Base-by-base conservation (phyloP, 23 red algal genomes). In the Rhodosorus marinus region DNA sequence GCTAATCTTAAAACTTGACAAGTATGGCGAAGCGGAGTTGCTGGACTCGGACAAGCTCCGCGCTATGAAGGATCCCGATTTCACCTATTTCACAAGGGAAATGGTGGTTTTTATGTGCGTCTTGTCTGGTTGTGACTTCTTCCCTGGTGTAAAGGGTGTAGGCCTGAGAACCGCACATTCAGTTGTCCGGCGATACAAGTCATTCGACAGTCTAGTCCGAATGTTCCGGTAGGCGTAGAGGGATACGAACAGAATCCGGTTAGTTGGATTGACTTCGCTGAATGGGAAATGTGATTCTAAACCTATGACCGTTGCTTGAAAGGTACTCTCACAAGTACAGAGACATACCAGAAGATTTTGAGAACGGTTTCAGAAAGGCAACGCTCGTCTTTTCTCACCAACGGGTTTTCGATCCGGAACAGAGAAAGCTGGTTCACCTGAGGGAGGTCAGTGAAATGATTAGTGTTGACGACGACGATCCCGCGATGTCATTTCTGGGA, bases 111-210 rank as follows among this genome's bases (percentile, higher is more conserved):
- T 40, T 32, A 85, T 85, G 58, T 81, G 79, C 32, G 75, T 98
- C 3, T 62, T 82, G 9, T 51, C 90, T 4, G 90, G 90, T n/a
- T 98, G 90, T 59, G 90, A 98, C 42, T 85, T 98, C 55, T 98
- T 98, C 51, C 62, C 72, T 30, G 90, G 90, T 15, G 58, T 98
- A 0, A 65, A 66, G 20, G 79, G 78, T 0, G 31, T 84, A 32
- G 90, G 90, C 0, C 64, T 98, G 6, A 68, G 68, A 46, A 75
- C 71, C 48, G 79, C 79, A 14, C 73, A 84, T 74, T 31, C 47
- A 9, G 24, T 98, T 4, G 72, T 83, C 23, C 57, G 41, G 32
- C 36, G 54, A 5, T 73, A 75, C 54, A 35, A 49, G 5, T 66
- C n/a, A n/a, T 57, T 32, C 50, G 80, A 36, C 46, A 53, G 9